These are phyloP conservation scores for Massarina eburnea DNA, from an alignment of 2,329 filamentous ascomycete genomes.

Conservation along the genomic window DNA sequence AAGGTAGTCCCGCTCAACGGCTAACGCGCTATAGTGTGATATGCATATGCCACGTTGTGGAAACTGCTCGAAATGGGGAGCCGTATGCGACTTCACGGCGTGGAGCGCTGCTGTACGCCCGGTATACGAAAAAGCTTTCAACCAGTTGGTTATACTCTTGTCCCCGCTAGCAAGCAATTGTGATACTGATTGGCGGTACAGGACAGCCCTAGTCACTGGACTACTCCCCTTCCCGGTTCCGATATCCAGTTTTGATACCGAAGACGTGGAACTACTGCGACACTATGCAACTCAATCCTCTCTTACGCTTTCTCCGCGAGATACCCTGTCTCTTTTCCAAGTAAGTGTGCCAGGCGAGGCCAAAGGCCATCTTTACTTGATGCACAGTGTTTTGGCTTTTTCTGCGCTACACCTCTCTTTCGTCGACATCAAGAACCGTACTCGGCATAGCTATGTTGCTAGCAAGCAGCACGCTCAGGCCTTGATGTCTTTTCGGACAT, in stretches of 20 bases:
- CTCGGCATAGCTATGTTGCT: constrained; percentile 12
- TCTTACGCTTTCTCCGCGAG: constrained; percentile 12
- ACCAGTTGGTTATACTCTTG: constrained; percentile 4
- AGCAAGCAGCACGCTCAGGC: constrained; percentile 21
- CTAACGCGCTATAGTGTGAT: constrained; percentile 22
- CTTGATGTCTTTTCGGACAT: constrained; percentile 13
- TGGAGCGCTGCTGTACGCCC: constrained; percentile 12
- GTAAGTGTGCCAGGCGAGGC: constrained; percentile 20
- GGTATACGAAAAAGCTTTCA: constrained; percentile 10
- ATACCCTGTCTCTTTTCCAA: constrained; percentile 18
- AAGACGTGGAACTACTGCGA: constrained; percentile 17
- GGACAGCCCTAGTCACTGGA: constrained; percentile 4
- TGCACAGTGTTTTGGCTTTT: constrained; percentile 27
- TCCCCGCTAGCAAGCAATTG: background rate
- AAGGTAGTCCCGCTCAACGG: background rate
- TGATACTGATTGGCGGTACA: constrained; percentile 2
- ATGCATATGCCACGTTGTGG: constrained; percentile 21
- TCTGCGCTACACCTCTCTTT: constrained; percentile 21
- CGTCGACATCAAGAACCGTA: constrained; percentile 9
- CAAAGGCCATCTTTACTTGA: constrained; percentile 20
- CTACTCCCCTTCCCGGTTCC: constrained; percentile 7
- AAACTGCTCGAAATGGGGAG: constrained; percentile 23
- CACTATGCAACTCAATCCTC: constrained; percentile 16
- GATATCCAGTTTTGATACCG: constrained; percentile 10
- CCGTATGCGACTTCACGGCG: constrained; percentile 24